Evolutionary conservation across 192 early-diverging fungal species (phyloP).

Genomic region (Coemansia sp.): DNA sequence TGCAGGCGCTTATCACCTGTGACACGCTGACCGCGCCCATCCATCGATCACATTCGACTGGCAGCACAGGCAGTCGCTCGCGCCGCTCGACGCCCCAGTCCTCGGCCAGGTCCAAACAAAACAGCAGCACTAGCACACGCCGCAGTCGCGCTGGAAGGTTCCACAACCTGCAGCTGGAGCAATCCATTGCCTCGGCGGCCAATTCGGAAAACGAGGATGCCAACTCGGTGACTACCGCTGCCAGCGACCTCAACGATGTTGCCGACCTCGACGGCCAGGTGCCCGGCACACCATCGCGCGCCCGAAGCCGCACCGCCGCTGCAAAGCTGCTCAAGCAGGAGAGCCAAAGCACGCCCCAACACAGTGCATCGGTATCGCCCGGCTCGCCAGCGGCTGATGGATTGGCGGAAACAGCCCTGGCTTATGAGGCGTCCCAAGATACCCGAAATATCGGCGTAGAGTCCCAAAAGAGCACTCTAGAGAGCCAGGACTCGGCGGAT

Average conservation of each 20-base stretch:
- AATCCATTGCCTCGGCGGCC: conserved; percentile 14
- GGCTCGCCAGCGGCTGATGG: neutral
- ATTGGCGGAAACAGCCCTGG: neutral
- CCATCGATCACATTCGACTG: conserved; percentile 1
- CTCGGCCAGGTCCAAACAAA: neutral
- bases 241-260: conserved; percentile 41
- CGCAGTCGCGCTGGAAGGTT: conserved; percentile 20
- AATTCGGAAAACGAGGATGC: conserved; percentile 42
- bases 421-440: neutral
- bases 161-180: conserved; percentile 50
- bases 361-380: neutral
- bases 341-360: neutral
- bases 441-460: neutral
- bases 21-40: conserved; percentile 10
- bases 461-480: neutral
- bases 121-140: conserved; percentile 4
- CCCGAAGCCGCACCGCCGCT: conserved; percentile 2
- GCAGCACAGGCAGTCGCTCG: conserved; percentile 9
- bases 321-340: conserved; percentile 1
- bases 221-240: conserved; percentile 27
- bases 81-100: conserved; percentile 16
- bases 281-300: conserved; percentile 18
- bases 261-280: conserved; percentile 24
- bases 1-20: conserved; percentile 39
- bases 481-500: neutral